Evolutionary conservation across 2,329 filamentous ascomycete genomes (phyloP).

Genomic region (Pseudocercospora crystallina): DNA sequence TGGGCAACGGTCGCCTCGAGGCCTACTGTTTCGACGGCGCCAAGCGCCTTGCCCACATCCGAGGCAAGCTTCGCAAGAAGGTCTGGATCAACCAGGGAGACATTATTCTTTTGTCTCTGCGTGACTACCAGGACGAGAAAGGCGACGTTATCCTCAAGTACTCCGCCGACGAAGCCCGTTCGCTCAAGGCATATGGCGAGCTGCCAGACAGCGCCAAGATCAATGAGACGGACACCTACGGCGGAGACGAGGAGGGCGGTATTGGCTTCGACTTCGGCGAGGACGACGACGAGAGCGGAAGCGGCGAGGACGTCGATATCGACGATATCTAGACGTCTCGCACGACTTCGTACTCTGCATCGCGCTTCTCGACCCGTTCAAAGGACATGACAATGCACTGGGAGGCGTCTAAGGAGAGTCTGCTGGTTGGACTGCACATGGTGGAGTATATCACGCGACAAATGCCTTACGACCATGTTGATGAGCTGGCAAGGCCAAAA

Average conservation of each 20-base stretch:
- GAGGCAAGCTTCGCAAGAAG: constrained; percentile 98
- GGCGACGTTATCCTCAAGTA: constrained; percentile 94
- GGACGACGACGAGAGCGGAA: constrained; percentile 63
- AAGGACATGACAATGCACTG: too few species aligned
- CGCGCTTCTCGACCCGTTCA: too few species aligned
- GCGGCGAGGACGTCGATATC: constrained; percentile 81
- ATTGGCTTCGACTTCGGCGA: constrained; percentile 99
- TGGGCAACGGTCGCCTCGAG: constrained; percentile 91
- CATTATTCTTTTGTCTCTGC: constrained; percentile 83
- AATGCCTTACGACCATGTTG: too few species aligned
- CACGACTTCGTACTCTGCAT: neutral
- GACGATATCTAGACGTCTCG: constrained; percentile 73
- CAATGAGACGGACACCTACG: constrained; percentile 97
- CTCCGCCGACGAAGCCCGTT: constrained; percentile 89
- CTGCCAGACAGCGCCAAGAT: constrained; percentile 98
- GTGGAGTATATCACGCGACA: too few species aligned
- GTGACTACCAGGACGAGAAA: constrained; percentile 93
- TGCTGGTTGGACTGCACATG: too few species aligned
- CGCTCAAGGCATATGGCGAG: constrained; percentile 95
- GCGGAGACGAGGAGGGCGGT: constrained; percentile 89
- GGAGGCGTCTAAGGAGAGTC: too few species aligned
- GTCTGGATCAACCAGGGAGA: constrained; percentile 99
- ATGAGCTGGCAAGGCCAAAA: too few species aligned
- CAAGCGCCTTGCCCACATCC: constrained; percentile 79
- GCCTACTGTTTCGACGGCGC: constrained; percentile 93